A percentile compares a stretch with the other conserved stretches of the same genome.
These are phyloP conservation scores for Xylaria intraflava DNA, from an alignment of 495 filamentous ascomycete genomes.

Conservation along the genomic window DNA sequence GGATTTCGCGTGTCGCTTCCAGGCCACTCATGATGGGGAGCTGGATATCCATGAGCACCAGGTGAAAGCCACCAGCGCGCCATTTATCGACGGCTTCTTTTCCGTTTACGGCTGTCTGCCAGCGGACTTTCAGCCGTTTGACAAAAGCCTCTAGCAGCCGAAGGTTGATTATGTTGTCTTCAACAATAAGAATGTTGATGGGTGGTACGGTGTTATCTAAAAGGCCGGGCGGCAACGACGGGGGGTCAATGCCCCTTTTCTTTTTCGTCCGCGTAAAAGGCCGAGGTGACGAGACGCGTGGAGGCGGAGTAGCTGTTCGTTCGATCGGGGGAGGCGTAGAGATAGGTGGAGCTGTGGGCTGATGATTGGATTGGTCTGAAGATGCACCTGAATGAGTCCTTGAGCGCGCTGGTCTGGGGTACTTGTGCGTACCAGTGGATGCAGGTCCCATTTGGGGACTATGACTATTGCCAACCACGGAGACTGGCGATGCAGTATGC, in stretches of 20 bases:
- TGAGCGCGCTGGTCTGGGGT: slow-evolving; percentile 31
- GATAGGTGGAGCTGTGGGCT: slow-evolving; percentile 23
- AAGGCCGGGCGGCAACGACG: slow-evolving; percentile 54
- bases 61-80: slow-evolving; percentile 88
- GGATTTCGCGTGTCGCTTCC: slow-evolving; percentile 94
- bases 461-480: slow-evolving; percentile 47
- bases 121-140: slow-evolving; percentile 93
- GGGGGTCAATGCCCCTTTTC: slow-evolving; percentile 47
- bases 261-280: slow-evolving; percentile 45
- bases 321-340: slow-evolving; percentile 26
- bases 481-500: slow-evolving; percentile 68
- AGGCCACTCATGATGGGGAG: slow-evolving; percentile 94
- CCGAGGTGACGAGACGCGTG: slow-evolving; percentile 55
- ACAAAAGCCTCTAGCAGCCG: slow-evolving; percentile 91
- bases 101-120: slow-evolving; percentile 93
- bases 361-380: slow-evolving; percentile 35
- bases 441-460: slow-evolving; percentile 25
- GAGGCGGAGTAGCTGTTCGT: slow-evolving; percentile 46
- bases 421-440: slow-evolving; percentile 34
- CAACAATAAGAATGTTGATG: slow-evolving; percentile 95
- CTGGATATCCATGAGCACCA: slow-evolving; percentile 98
- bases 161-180: slow-evolving; percentile 97
- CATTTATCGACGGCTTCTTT: slow-evolving; percentile 89
- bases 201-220: slow-evolving; percentile 83
- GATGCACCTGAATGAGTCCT: slow-evolving; percentile 49